phyloP scores from a whole-genome alignment of 2,329 filamentous ascomycete species.

The Claviceps lovelessii region DNA sequence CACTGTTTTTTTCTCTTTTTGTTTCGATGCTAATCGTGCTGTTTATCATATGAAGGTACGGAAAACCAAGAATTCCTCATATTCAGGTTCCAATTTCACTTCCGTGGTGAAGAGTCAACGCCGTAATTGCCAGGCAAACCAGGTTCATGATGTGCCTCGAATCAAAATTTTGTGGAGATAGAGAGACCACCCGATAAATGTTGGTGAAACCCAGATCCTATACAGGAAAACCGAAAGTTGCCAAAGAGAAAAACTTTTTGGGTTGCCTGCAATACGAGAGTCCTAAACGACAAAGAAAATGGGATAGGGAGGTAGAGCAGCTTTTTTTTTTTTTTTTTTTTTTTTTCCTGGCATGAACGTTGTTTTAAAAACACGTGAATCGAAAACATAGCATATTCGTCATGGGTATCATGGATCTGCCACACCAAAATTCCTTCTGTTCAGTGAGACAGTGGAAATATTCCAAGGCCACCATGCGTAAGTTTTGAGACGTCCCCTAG shows the following conservation, averaged over 20 bases:
- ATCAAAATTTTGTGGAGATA: not conserved
- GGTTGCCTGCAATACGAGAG: not conserved
- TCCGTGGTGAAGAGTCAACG: slow-evolving; percentile 1
- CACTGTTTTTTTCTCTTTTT: not conserved
- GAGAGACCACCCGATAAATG: not conserved
- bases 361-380: slow-evolving; percentile 13
- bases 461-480: slow-evolving; percentile 10
- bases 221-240: not conserved
- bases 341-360: not conserved
- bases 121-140: not conserved
- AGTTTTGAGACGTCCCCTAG: slow-evolving; percentile 20
- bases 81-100: not conserved
- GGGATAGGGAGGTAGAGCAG: slow-evolving; percentile 9
- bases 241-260: not conserved
- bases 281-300: slow-evolving; percentile 2
- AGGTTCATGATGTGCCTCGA: not conserved
- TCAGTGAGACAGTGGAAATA: slow-evolving; percentile 10
- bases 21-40: not conserved
- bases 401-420: slow-evolving; percentile 30
- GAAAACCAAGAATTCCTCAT: not conserved
- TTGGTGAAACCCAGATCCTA: not conserved
- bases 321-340: not conserved
- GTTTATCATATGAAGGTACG: not conserved
- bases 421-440: slow-evolving; percentile 23
- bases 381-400: slow-evolving; percentile 14